A percentile compares a stretch with the other conserved stretches of the same genome.
Evolutionary conservation across 495 filamentous ascomycete species (phyloP).

Genomic region (Tuber brumale): DNA sequence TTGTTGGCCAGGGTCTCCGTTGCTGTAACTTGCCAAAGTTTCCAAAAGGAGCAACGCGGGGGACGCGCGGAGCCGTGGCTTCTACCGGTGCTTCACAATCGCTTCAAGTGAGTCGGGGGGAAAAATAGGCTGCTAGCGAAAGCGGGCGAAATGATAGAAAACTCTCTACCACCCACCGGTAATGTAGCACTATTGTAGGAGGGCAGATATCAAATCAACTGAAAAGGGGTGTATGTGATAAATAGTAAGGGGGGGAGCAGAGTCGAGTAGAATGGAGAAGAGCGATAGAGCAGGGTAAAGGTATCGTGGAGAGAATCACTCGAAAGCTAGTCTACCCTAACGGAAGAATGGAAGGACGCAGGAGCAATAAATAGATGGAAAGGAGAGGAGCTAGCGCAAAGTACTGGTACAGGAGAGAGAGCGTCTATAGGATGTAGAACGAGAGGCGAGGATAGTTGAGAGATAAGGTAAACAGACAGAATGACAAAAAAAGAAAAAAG

Average conservation of each 20-base stretch:
- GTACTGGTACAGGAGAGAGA: neutral
- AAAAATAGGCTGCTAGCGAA: neutral
- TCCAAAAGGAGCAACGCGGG: slow-evolving; percentile 28
- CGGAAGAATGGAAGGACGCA: slow-evolving; percentile 1
- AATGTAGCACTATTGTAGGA: neutral
- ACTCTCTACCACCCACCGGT: neutral
- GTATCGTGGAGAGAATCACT: neutral
- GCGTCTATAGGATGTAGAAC: slow-evolving; percentile 40
- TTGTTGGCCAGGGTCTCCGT: slow-evolving; percentile 12
- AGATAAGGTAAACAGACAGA: neutral
- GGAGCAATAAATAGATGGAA: slow-evolving; percentile 5
- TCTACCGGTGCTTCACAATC: neutral
- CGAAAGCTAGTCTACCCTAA: neutral
- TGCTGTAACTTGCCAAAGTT: slow-evolving; percentile 13
- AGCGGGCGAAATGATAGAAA: neutral
- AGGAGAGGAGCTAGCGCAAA: neutral
- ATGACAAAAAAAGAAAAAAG: neutral
- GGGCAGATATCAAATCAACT: neutral
- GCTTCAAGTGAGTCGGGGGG: neutral
- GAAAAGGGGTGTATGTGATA: neutral
- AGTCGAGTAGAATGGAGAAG: neutral
- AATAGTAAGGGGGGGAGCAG: neutral
- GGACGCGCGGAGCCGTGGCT: slow-evolving; percentile 24
- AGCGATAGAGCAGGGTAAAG: neutral
- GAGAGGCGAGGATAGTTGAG: neutral